Base-by-base conservation (phyloP, 768 basidiomycete species). In the Imleria badia region DNA sequence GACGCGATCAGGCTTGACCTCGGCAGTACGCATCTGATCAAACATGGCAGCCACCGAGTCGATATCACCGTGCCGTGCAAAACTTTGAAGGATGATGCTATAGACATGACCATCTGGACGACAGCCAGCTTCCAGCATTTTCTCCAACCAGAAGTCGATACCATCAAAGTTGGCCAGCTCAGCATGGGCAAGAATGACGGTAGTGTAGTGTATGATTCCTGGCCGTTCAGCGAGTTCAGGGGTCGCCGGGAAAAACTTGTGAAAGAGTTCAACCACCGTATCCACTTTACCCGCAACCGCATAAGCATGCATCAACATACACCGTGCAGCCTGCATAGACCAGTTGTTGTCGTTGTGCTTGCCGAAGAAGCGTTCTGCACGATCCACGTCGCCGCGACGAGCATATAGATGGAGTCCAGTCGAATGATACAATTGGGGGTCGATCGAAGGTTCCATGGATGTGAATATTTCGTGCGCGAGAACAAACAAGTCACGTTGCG, bases 41-140 rank as follows among this genome's bases (percentile, higher is more conserved):
- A 91, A 73, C 7, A 85, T 66, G 10, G 67, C 59, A 15, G 75
- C 67, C 45, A 86, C 76, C 15, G 79, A 72, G 13, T 76, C 70
- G n/a, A 85, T 58, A 55, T 88, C 84, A 15, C 81, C 82, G 13
- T 75, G 74, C 36, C 69, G 66, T 12, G 83, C 79, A 59, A 87
- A 82, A 48, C 76, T 73, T 50, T 81, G 73, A 36, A 94, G 73
- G 53, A 92, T 74, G 56, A 79, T 78, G 56, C 79, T 83, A 65
- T 79, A 90, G 34, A 86, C 71, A 52, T 81, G 70, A 35, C 72
- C 64, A 63, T 87, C 81, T 3, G 89, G 86, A 19, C 65, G 61
- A 51, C 81, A 60, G 13, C 81, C 81, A 22, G 74, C 75, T 14
- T 74, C 62, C 22, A 73, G 56, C 78, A 89, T 80, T 44, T 67